Conservation (phyloP, 2,329 filamentous ascomycete genomes). For the Pestalotiopsis sp. region DNA sequence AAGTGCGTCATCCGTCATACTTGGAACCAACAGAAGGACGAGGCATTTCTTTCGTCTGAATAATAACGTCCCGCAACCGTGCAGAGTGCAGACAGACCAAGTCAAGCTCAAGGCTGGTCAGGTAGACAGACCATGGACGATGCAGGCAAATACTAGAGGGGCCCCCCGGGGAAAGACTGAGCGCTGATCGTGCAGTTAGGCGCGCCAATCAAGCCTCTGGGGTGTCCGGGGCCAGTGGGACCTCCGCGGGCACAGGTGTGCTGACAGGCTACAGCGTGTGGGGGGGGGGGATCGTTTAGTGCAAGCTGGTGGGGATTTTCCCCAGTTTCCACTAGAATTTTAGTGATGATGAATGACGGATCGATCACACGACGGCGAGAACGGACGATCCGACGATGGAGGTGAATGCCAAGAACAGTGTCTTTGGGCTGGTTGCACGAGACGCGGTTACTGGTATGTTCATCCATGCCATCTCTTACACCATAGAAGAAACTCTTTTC, state of each 20-base stretch:
- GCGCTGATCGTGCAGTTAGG: not conserved
- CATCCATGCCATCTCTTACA: too few species aligned
- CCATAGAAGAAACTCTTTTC: too few species aligned
- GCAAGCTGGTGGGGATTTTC: not conserved
- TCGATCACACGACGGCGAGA: not conserved
- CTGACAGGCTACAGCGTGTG: not conserved
- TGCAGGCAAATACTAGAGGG: not conserved
- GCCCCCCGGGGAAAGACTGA: not conserved
- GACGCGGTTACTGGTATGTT: too few species aligned
- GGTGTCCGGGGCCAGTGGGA: not conserved
- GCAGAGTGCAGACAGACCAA: not conserved
- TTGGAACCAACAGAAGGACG: not conserved
- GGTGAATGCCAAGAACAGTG: not conserved
- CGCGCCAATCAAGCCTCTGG: not conserved
- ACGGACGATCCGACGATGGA: not conserved
- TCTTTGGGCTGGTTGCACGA: not conserved
- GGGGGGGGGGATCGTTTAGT: not conserved
- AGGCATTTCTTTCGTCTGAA: not conserved
- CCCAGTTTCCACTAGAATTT: not conserved
- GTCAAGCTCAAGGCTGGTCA: not conserved
- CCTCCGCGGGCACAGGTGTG: not conserved
- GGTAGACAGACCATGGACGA: too few species aligned
- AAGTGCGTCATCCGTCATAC: not conserved
- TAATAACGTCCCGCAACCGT: not conserved
- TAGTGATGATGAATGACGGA: not conserved